Percentiles rank a stretch among this genome's conserved stretches.
Evolutionary conservation across 306 rosid species (phyloP).

Genomic region (Quercus variabilis): DNA sequence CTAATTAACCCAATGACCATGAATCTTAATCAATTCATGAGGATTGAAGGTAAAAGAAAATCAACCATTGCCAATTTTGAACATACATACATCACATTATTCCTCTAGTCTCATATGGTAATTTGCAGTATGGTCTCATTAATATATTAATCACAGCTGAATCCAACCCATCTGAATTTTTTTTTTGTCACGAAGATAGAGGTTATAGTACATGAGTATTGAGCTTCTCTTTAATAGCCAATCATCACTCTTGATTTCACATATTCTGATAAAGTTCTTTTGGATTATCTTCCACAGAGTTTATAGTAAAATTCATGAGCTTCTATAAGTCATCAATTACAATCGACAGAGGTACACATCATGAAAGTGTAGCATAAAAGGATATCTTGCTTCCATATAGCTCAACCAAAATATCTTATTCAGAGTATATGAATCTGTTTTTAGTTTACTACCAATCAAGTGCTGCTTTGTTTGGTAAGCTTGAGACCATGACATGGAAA

Average conservation of each 20-base stretch:
- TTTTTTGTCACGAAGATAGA: too few species aligned
- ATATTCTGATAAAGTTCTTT: not conserved
- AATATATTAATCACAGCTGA: too few species aligned
- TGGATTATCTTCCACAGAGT: slow-evolving; percentile 30
- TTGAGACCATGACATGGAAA: not conserved
- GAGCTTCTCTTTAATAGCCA: not conserved
- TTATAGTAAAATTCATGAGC: slow-evolving; percentile 54
- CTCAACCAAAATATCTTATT: not conserved
- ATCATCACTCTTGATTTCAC: not conserved
- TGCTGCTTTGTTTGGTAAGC: not conserved
- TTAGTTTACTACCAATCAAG: not conserved
- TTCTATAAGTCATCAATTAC: slow-evolving; percentile 22
- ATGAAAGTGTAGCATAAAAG: not conserved
- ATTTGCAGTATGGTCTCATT: too few species aligned
- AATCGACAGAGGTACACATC: slow-evolving; percentile 1
- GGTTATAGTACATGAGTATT: not conserved
- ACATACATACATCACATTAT: not conserved
- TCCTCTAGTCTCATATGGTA: not conserved
- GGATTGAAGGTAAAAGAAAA: slow-evolving; percentile 41
- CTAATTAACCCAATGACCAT: not conserved
- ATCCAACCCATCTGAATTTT: too few species aligned
- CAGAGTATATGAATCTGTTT: not conserved
- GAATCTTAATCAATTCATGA: slow-evolving; percentile 32
- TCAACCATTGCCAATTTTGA: too few species aligned
- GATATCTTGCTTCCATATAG: not conserved